Conservation (phyloP, 164 flowering plant species). For the Tetrastigma voinierianum region DNA sequence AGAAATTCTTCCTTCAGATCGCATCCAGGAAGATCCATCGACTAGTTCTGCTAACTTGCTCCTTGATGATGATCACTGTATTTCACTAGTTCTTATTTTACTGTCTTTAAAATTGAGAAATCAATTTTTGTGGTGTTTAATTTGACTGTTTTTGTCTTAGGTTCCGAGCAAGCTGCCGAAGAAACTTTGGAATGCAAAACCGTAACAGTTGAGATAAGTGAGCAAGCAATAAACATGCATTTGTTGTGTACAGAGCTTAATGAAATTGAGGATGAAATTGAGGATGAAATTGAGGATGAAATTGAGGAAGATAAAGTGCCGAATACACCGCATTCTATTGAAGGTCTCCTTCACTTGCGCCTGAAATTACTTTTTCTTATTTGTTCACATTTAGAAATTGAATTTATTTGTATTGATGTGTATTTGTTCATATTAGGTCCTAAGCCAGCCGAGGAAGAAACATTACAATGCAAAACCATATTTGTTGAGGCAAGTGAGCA, state of each 20-base stretch:
- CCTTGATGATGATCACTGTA: conserved; percentile 37
- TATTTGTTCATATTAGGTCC: conserved; percentile 9
- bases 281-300: conserved; percentile 31
- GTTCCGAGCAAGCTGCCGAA: conserved; percentile 18
- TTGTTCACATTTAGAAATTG: too few relatives aligned
- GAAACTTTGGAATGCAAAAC: conserved; percentile 12
- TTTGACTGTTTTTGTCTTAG: conserved; percentile 8
- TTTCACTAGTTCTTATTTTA: conserved; percentile 13
- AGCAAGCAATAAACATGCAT: conserved; percentile 17
- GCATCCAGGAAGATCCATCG: conserved; percentile 24
- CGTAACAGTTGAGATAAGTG: conserved; percentile 14
- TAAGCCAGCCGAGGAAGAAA: conserved; percentile 26
- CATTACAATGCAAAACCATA: conserved; percentile 20
- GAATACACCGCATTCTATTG: conserved; percentile 28
- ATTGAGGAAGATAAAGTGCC: conserved; percentile 46
- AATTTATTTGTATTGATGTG: background rate
- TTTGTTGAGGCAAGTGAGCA: conserved; percentile 22
- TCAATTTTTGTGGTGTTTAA: background rate
- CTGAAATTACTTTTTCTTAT: conserved; percentile 23
- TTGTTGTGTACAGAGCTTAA: conserved; percentile 20
- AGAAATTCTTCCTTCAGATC: conserved; percentile 21
- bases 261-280: conserved; percentile 17
- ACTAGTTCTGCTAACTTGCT: conserved; percentile 12
- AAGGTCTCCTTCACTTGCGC: conserved; percentile 29
- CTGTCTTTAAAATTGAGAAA: too few relatives aligned